Evolutionary conservation across 306 rosid species (phyloP).

Genomic region (Cucurbita moschata): DNA sequence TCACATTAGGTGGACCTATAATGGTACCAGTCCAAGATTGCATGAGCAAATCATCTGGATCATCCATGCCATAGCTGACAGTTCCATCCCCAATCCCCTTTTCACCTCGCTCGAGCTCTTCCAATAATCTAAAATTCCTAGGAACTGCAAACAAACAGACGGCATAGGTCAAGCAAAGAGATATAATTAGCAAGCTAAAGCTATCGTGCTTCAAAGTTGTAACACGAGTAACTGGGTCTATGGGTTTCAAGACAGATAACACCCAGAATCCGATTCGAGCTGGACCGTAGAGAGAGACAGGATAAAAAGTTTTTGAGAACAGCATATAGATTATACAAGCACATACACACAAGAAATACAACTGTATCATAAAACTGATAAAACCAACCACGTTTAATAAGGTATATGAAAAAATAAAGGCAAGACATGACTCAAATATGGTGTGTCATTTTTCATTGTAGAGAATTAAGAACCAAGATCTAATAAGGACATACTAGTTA

Average conservation of each 20-base stretch:
- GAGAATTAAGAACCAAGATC: background rate
- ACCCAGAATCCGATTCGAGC: background rate
- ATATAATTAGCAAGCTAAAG: background rate
- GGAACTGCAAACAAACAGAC: slow-evolving; percentile 48
- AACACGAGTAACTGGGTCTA: background rate
- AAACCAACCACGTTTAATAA: background rate
- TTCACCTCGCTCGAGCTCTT: slow-evolving; percentile 96
- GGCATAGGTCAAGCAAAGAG: background rate
- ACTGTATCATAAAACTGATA: background rate
- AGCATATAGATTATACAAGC: background rate
- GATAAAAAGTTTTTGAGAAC: background rate
- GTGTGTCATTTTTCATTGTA: background rate
- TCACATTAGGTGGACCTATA: slow-evolving; percentile 89
- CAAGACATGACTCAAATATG: background rate
- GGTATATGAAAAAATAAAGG: background rate
- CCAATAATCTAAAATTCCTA: slow-evolving; percentile 86
- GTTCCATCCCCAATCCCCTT: slow-evolving; percentile 97
- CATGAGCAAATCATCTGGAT: slow-evolving; percentile 89
- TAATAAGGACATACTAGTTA: background rate
- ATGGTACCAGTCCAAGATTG: slow-evolving; percentile 97
- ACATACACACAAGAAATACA: background rate
- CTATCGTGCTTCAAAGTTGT: background rate
- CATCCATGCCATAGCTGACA: slow-evolving; percentile 99
- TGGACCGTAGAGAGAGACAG: background rate
- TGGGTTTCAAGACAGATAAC: background rate